Conservation (phyloP, 2,329 filamentous ascomycete genomes). For the Hymenoscyphus infarciens region DNA sequence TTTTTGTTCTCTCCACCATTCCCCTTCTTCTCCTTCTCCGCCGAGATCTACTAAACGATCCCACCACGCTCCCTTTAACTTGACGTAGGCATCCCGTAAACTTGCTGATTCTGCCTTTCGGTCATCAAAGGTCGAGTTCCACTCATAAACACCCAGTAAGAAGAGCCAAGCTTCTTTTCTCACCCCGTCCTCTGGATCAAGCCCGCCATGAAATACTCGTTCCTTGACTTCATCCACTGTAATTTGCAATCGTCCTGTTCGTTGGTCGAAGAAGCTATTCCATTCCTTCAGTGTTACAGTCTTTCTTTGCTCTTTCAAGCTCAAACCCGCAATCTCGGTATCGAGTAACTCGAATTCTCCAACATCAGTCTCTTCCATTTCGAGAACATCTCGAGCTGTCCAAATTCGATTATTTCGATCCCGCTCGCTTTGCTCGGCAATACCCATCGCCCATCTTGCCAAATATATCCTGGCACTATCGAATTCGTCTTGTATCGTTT, state of each 20-base stretch:
- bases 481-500: conserved; percentile 93
- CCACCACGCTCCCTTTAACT: conserved; percentile 95
- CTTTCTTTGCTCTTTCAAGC: conserved; percentile 72
- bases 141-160: conserved; percentile 84
- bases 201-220: conserved; percentile 90
- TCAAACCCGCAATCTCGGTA: conserved; percentile 67
- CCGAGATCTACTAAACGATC: conserved; percentile 82
- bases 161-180: conserved; percentile 97
- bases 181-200: conserved; percentile 85
- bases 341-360: conserved; percentile 95
- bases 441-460: conserved; percentile 97
- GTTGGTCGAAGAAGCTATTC: conserved; percentile 81
- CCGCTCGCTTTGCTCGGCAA: conserved; percentile 91
- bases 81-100: conserved; percentile 87
- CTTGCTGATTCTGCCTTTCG: conserved; percentile 79
- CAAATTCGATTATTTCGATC: conserved; percentile 85
- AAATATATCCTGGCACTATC: conserved; percentile 94
- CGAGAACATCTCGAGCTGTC: conserved; percentile 88
- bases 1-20: conserved; percentile 96
- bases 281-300: conserved; percentile 80
- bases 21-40: conserved; percentile 74
- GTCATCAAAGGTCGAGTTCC: conserved; percentile 86
- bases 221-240: conserved; percentile 94
- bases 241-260: conserved; percentile 69
- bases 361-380: conserved; percentile 90